A percentile compares a stretch with the other conserved stretches of the same genome.
Evolutionary conservation across 441 rosid genomes (phyloP).

Genomic region (Pelargonium australe): DNA sequence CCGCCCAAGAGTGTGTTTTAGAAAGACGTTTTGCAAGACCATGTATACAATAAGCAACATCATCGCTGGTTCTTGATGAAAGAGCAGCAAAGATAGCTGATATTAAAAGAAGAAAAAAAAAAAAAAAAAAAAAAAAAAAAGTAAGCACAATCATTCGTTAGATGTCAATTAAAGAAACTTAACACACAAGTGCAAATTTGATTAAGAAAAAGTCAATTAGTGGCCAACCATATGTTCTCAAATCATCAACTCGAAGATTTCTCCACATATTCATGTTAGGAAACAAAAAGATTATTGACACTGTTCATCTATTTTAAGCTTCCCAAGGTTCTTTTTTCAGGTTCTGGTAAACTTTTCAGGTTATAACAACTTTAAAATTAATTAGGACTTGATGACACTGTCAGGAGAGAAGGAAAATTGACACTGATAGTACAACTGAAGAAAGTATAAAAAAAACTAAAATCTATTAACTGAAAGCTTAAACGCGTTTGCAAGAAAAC

Average conservation of each 20-base stretch:
- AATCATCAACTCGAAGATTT: not conserved
- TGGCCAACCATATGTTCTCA: not conserved
- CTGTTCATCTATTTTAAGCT: not conserved
- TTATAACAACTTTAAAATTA: too few relatives aligned
- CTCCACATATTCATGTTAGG: not conserved
- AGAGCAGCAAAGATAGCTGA: conserved; percentile 35
- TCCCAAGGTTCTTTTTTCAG: not conserved
- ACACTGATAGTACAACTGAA: too few relatives aligned
- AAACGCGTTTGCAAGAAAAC: not conserved
- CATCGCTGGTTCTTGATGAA: conserved; percentile 30
- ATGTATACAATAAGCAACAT: conserved; percentile 32
- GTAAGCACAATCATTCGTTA: not conserved
- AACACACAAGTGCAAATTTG: not conserved
- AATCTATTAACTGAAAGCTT: not conserved
- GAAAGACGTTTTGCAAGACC: conserved; percentile 34
- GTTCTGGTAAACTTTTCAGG: not conserved
- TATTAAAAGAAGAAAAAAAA: not conserved
- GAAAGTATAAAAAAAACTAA: not conserved
- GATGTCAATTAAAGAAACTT: not conserved
- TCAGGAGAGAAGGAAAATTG: not conserved
- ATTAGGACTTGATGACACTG: too few relatives aligned
- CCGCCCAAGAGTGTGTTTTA: conserved; percentile 41
- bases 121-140: not conserved
- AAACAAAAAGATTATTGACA: not conserved
- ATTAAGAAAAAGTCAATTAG: not conserved